Evolutionary conservation across 164 flowering plant species (phyloP).

Genomic region (Nymphaea thermarum): DNA sequence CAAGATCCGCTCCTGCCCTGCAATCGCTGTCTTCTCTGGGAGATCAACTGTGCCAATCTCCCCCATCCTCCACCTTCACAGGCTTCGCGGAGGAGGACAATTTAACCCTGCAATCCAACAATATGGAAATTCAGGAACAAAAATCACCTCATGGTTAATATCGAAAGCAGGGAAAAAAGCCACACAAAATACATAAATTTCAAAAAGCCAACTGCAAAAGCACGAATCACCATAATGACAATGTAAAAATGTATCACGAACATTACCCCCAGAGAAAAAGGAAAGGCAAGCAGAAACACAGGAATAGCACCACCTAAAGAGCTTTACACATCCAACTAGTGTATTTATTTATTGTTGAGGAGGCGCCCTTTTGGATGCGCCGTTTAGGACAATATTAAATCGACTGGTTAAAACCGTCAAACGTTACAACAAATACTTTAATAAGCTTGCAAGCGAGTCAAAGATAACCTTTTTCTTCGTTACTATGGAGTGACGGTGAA

Average conservation of each 20-base stretch:
- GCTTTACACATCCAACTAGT: neutral
- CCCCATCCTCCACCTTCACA: conserved; percentile 38
- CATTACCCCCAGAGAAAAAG: neutral
- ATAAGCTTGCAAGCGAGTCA: neutral
- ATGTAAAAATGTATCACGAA: neutral
- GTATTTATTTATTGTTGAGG: neutral
- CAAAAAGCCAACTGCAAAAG: neutral
- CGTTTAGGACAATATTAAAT: neutral
- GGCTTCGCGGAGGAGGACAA: neutral
- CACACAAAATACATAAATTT: neutral
- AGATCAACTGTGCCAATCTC: conserved; percentile 59
- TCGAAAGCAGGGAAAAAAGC: neutral
- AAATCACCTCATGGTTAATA: neutral
- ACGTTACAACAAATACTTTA: neutral
- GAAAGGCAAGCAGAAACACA: neutral
- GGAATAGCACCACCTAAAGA: neutral
- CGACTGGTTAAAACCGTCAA: neutral
- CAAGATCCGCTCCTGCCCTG: conserved; percentile 64
- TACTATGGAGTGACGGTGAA: neutral
- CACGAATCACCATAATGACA: neutral
- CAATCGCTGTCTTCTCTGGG: conserved; percentile 20
- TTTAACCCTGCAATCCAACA: neutral
- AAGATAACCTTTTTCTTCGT: neutral
- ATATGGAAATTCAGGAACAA: neutral
- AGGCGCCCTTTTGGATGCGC: neutral